A percentile compares a stretch with the other conserved stretches of the same genome.
These are phyloP conservation scores for Chaetomidium leptoderma DNA, from an alignment of 495 filamentous ascomycete genomes.

Conservation along the genomic window DNA sequence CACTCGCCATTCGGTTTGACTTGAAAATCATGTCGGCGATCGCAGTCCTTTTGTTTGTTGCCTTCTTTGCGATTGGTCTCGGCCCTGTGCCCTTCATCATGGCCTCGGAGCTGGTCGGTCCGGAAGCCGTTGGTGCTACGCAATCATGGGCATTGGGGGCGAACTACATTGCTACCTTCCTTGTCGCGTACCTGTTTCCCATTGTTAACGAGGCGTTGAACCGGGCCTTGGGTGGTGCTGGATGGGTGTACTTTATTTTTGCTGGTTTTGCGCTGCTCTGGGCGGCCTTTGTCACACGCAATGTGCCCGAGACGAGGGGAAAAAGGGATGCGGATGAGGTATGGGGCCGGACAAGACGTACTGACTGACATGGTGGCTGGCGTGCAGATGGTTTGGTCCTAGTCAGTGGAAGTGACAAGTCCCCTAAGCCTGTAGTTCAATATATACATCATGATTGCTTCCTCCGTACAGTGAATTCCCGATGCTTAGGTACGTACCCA, in stretches of 20 bases:
- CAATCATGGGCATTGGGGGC: constrained; percentile 80
- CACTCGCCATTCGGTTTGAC: constrained; percentile 64
- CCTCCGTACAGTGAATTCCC: no score
- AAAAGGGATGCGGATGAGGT: constrained; percentile 80
- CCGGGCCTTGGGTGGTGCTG: constrained; percentile 55
- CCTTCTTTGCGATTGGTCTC: constrained; percentile 83
- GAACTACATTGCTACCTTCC: constrained; percentile 87
- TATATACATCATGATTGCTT: no score
- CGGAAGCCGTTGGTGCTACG: constrained; percentile 82
- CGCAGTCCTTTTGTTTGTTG: constrained; percentile 78
- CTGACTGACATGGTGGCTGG: constrained; percentile 37
- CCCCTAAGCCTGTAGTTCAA: not conserved
- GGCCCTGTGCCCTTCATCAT: constrained; percentile 95
- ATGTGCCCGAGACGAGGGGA: constrained; percentile 80
- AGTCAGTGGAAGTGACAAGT: not conserved
- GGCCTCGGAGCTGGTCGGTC: constrained; percentile 79
- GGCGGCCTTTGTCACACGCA: constrained; percentile 60
- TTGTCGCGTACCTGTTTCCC: constrained; percentile 91
- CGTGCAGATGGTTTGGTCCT: not conserved
- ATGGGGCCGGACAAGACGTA: constrained; percentile 65
- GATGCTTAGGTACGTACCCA: not conserved
- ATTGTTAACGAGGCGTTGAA: constrained; percentile 69
- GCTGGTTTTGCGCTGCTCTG: constrained; percentile 64
- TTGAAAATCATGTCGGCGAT: constrained; percentile 71
- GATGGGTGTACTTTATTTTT: constrained; percentile 86